These are phyloP conservation scores for Rhazya stricta DNA, from an alignment of 257 asterid species.

Conservation along the genomic window DNA sequence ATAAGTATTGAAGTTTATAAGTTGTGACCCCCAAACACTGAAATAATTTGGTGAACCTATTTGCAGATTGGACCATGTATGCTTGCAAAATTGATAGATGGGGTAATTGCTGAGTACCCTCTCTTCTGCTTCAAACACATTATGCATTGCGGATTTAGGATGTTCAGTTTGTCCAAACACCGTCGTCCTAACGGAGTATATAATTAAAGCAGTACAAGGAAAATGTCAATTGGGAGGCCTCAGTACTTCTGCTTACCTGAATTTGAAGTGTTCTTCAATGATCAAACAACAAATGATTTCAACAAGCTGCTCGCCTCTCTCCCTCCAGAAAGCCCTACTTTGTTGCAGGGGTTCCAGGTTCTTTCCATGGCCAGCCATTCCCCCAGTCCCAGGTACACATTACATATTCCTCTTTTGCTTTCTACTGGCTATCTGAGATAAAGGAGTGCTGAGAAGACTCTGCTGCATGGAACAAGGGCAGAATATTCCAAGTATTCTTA, in stretches of 20 bases:
- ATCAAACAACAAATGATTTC: conserved; percentile 22
- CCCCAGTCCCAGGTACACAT: conserved; percentile 11
- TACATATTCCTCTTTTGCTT: conserved; percentile 17
- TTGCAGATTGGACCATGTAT: neutral
- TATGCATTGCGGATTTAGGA: neutral
- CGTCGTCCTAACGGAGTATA: too few relatives aligned
- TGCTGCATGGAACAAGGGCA: conserved; percentile 20
- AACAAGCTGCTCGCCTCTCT: conserved; percentile 16
- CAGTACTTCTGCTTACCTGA: neutral
- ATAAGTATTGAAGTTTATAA: too few relatives aligned
- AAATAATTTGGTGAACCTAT: neutral
- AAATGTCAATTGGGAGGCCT: neutral
- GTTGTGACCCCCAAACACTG: too few relatives aligned
- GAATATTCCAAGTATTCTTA: conserved; percentile 12
- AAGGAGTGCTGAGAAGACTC: conserved; percentile 10
- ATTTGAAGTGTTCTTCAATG: conserved; percentile 23
- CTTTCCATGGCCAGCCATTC: conserved; percentile 19
- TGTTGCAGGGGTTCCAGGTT: conserved; percentile 14
- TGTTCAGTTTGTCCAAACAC: neutral
- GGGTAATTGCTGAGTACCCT: neutral
- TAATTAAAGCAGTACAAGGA: too few relatives aligned
- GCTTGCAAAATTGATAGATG: neutral
- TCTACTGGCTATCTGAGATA: conserved; percentile 25
- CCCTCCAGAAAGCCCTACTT: conserved; percentile 1
- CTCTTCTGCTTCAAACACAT: neutral